Evolutionary conservation across 176 grass and related monocot species (phyloP), one percentile per base, ranked within the genome.

Genomic region (Avena atlantica): DNA sequence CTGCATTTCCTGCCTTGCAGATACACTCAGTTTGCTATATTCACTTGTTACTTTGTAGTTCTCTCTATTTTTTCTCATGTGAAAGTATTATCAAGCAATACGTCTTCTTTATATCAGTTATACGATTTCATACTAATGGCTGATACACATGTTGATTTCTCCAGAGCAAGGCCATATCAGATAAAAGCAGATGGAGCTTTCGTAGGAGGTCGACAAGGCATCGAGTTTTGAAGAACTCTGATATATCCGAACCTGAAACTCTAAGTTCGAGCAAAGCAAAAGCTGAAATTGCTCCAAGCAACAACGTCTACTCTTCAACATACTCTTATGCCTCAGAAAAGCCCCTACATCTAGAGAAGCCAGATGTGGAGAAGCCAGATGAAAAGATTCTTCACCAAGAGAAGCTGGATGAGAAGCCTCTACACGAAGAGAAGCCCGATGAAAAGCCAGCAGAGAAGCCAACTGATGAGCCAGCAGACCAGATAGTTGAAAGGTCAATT

Each of bases 101-200:
- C 36, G 3, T 72, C 29, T 74, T 66, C 6, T 4, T 73, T 19
- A 5, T 65, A 23, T 49, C 73, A 78, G 17, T 36, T 24, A 47
- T 1, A 12, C 2, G 3, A 14, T 53, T 83, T 80, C 36, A 60
- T 49, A 19, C 49, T 83, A 90, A 71, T 87, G 15, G 34, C 45
- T 78, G 27, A 74, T 67, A 11, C 27, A 53, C 23, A 21, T 86
- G 19, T 76, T 83, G 19, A 6, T 53, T 83, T 87, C 89, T 84
- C 34, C 87, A 99, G 97, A 88, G 78, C 85, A 96, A 93, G 84
- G 89, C 82, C 50, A 80, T 96, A 89, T 94, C 97, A 66, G 94
- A 99, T 76, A 99, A 96, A 87, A 90, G 92, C 77, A 90, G 90
- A 80, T 99, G 97, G 97, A 99, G 97, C 84, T 99, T 96, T 59